These are phyloP conservation scores for Volvox reticuliferus DNA, from an alignment of 139 green algal species.

Conservation along the genomic window DNA sequence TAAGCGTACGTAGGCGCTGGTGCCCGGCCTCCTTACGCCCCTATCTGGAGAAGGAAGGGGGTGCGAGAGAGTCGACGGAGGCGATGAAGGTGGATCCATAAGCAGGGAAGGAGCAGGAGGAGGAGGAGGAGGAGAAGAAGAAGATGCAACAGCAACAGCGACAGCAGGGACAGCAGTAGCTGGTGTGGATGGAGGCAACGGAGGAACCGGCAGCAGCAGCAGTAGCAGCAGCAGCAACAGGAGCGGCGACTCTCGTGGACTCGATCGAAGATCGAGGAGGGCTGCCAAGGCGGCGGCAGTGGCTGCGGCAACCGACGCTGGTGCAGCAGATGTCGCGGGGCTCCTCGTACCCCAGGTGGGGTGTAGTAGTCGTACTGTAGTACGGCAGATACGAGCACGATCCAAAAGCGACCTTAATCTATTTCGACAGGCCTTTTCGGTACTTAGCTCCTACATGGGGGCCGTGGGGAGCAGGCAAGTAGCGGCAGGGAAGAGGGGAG, in stretches of 20 bases:
- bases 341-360: slow-evolving; percentile 20
- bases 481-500: neutral
- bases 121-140: no score
- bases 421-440: no score
- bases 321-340: neutral
- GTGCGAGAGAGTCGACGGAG: neutral
- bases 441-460: no score
- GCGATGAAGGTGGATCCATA: neutral
- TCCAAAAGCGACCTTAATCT: no score
- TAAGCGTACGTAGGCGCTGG: no score
- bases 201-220: neutral
- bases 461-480: no score
- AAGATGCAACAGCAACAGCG: neutral
- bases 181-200: neutral
- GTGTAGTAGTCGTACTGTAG: no score
- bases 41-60: neutral
- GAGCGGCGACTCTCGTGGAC: neutral
- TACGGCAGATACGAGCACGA: no score
- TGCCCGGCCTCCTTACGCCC: no score
- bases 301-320: neutral
- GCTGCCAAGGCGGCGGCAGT: neutral
- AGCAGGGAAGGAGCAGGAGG: no score
- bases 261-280: neutral
- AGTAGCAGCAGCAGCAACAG: neutral
- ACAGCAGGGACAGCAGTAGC: no score